A percentile compares a stretch with the other conserved stretches of the same genome.
phyloP scores from a whole-genome alignment of 177 flowering plant species.

The Viscum album region DNA sequence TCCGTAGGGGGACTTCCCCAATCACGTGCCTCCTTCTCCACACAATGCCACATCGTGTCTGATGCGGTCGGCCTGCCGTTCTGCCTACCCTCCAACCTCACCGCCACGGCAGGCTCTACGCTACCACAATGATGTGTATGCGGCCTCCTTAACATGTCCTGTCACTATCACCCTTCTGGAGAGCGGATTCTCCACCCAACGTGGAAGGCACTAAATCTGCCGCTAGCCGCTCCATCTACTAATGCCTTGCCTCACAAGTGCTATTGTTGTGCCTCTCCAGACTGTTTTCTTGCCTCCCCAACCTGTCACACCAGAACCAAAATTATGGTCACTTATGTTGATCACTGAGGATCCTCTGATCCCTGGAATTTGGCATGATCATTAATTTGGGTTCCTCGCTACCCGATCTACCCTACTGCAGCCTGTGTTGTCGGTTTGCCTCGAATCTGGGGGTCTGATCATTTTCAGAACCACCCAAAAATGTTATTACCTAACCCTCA shows the following conservation, averaged over 20 bases:
- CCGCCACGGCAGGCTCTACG: background rate
- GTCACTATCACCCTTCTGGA: background rate
- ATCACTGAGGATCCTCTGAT: no score
- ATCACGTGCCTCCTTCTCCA: background rate
- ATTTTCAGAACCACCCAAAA: no score
- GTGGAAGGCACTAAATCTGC: background rate
- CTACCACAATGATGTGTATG: background rate
- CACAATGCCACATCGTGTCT: background rate
- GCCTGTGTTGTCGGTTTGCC: no score
- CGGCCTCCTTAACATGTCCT: background rate
- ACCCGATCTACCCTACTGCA: no score
- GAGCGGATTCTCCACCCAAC: background rate
- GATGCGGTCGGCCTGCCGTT: background rate
- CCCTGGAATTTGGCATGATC: no score
- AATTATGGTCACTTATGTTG: no score
- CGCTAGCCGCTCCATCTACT: background rate
- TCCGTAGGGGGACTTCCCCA: background rate
- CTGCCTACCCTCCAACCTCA: background rate
- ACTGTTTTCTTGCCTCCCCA: no score
- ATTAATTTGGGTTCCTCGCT: no score
- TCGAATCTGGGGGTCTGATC: no score
- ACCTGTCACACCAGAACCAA: no score
- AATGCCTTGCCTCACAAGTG: background rate
- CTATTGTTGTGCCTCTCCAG: no score
- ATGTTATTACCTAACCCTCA: no score